These are phyloP conservation scores for Podila clonocystis DNA, from an alignment of 192 early-diverging fungal genomes.

Conservation along the genomic window DNA sequence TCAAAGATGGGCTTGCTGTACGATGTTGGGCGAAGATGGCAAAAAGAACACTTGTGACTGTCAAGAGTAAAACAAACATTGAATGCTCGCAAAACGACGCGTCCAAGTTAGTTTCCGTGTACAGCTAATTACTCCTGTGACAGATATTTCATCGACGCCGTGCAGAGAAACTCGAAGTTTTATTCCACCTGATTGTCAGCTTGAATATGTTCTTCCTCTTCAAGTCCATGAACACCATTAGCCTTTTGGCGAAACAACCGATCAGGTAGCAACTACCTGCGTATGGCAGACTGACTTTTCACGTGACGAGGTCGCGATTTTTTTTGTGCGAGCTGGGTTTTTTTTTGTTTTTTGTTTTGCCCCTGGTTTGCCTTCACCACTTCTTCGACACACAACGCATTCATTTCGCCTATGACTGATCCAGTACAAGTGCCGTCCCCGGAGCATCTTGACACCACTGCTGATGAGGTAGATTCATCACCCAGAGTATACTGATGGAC, in stretches of 20 bases:
- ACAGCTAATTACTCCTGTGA: too few species aligned
- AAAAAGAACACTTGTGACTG: too few species aligned
- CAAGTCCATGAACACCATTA: too few species aligned
- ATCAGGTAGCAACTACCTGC: neutral
- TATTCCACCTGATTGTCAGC: too few species aligned
- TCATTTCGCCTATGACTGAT: neutral
- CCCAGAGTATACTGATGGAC: too few species aligned
- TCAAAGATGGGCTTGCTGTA: neutral
- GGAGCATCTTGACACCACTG: neutral
- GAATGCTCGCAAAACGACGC: too few species aligned
- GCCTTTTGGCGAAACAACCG: neutral
- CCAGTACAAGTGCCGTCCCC: neutral
- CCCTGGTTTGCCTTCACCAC: neutral
- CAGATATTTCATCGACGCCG: too few species aligned
- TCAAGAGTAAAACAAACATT: constrained; percentile 3
- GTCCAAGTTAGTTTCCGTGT: too few species aligned
- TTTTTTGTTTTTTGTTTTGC: neutral
- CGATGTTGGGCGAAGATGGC: neutral
- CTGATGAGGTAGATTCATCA: neutral
- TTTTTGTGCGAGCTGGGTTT: neutral
- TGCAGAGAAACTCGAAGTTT: too few species aligned
- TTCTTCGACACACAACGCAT: neutral
- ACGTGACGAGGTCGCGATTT: constrained; percentile 8
- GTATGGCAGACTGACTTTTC: neutral
- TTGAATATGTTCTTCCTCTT: too few species aligned